Evolutionary conservation across 352 stramenopile genomes (phyloP).

Genomic region (Phytophthora quininea): DNA sequence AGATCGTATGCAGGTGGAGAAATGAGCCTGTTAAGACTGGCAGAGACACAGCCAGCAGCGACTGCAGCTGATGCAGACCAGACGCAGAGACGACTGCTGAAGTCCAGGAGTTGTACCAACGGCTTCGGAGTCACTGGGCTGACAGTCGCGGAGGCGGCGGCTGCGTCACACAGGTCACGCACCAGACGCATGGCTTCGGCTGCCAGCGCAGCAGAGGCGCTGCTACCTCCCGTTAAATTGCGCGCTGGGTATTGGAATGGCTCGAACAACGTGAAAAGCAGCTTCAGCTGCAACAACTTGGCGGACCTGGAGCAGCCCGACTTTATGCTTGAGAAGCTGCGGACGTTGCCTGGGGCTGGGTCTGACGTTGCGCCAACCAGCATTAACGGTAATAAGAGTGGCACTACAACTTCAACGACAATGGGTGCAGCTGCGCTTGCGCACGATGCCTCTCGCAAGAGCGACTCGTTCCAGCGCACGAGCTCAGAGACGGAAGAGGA

Average conservation of each 20-base stretch:
- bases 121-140: slow-evolving; percentile 59
- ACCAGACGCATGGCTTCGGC: slow-evolving; percentile 43
- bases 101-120: slow-evolving; percentile 66
- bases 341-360: slow-evolving; percentile 18
- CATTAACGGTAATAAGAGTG: slow-evolving; percentile 50
- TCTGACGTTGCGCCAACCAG: slow-evolving; percentile 18
- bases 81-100: slow-evolving; percentile 37
- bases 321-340: slow-evolving; percentile 43
- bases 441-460: slow-evolving; percentile 46
- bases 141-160: slow-evolving; percentile 67
- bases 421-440: slow-evolving; percentile 25
- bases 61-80: slow-evolving; percentile 8
- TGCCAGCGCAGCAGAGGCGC: slow-evolving; percentile 26
- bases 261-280: slow-evolving; percentile 75
- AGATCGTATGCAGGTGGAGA: slow-evolving; percentile 51
- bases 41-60: slow-evolving; percentile 22
- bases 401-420: slow-evolving; percentile 21
- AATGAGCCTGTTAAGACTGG: slow-evolving; percentile 18
- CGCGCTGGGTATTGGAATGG: slow-evolving; percentile 78
- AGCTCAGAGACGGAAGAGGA: slow-evolving; percentile 45
- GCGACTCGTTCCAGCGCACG: slow-evolving; percentile 52
- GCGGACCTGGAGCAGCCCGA: slow-evolving; percentile 65
- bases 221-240: slow-evolving; percentile 27
- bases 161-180: slow-evolving; percentile 67
- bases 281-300: slow-evolving; percentile 85